Base-by-base conservation (phyloP, 169 alveolate species). In the Cryptosporidium parvum region DNA sequence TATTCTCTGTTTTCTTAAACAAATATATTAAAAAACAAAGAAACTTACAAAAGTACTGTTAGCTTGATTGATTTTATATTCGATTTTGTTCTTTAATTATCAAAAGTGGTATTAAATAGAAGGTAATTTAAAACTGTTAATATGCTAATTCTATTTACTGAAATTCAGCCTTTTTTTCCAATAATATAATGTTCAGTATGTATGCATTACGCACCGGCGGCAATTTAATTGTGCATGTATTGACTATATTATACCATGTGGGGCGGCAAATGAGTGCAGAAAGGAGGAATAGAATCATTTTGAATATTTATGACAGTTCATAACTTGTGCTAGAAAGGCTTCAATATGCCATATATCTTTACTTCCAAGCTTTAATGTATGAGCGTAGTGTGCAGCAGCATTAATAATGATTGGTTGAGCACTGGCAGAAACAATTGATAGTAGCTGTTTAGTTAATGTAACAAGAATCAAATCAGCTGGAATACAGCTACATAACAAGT, bases 321-420 rank as follows among this genome's bases (percentile, higher is more conserved):
- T 93, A 71, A 85, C 91, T 62, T 92, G 95, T 61, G 95, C 96
- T 53, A 93, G 61, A 75, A 93, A 93, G 48, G 96, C 96, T 80
- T 94, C 96, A 31, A 94, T 75, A 85, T 94, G 96, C 93, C 96
- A 92, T 14, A 94, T 93, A 2, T 94, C 95, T 51, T 93, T 92
- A 16, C 93, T 87, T 42, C 96, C 96, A 53, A 84, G 75, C 69
- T 91, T 85, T 92, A 94, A 58, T 16, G 96, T 93, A 72, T 94
- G 96, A 1, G 69, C 33, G 45, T 70, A 86, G 59, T 86, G 85
- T 16, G 86, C 61, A 10, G 84, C 85, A 42, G 80, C 86, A 31
- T 58, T 33, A 65, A 80, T 80, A 48, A 80, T 80, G 4, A 59
- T 44, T 23, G 89, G 75, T 18, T 80, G 73, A 26, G 70, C 65